Base-by-base conservation (phyloP, 164 flowering plant species). In the Aristolochia contorta region DNA sequence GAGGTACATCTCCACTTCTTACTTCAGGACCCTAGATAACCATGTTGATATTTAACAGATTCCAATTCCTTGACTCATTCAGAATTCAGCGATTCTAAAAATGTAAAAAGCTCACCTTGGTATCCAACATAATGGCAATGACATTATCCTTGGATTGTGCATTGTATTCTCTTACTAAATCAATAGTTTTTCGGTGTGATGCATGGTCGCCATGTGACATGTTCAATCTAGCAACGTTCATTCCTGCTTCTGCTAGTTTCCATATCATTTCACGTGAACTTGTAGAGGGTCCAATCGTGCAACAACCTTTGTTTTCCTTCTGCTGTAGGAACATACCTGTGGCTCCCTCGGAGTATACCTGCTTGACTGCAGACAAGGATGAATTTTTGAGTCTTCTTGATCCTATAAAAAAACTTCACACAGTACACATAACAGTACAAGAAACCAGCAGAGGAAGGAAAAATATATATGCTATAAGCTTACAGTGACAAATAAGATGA, bases 151-250 rank as follows among this genome's bases (percentile, higher is more conserved):
- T 75, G 69, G 79, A 85, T 57, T 86, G 96, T 59, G 95, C 83
- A 80, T 94, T 94, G 73, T 88, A 94, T 64, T 94, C 97, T 62
- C 75, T 91, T 46, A 94, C 97, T 46, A 94, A 67, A 75, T 94
- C 96, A 57, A 94, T 85, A 22, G 91, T 84, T 64, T 83, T 85
- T 78, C 86, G 79, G 64, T 94, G 99, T 6, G 99, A 94, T n/a
- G 89, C 81, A 81, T 94, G 99, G 73, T 94, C 97, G 37, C 99
- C 99, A 62, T 94, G 99, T 33, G 99, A 94, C 99, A 94, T 94
- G 70, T 94, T 94, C 55, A 94, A 62, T 54, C 99, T 90, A 16
- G 99, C 97, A 64, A 94, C 95, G 69, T 91, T 84, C 99, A 94
- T 94, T 57, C 99, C 99, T 15, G 78, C 74, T 69, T 84, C 95